A percentile compares a stretch with the other conserved stretches of the same genome.
These are phyloP conservation scores for Daphne laureola DNA, from an alignment of 441 rosid species.

Conservation along the genomic window DNA sequence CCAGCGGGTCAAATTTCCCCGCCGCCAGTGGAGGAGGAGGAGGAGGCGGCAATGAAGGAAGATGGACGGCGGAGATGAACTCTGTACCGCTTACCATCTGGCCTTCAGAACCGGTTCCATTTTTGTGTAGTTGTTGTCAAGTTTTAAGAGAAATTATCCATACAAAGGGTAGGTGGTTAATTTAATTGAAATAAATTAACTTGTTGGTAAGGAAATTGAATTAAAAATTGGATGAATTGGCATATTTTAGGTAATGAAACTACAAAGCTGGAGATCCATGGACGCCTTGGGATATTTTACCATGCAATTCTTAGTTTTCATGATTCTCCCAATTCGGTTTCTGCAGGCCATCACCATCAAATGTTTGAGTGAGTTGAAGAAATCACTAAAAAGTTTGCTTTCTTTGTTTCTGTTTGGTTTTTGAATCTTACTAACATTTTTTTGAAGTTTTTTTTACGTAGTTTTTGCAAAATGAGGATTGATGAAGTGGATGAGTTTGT, in stretches of 20 bases:
- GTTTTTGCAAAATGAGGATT: slow-evolving; percentile 30
- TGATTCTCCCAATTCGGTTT: neutral
- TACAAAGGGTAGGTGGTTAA: slow-evolving; percentile 40
- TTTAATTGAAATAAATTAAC: neutral
- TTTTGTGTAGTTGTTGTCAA: slow-evolving; percentile 45
- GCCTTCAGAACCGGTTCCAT: slow-evolving; percentile 20
- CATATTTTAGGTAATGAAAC: slow-evolving; percentile 19
- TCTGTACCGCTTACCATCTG: slow-evolving; percentile 15
- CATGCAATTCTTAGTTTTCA: slow-evolving; percentile 46
- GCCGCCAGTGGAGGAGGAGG: slow-evolving; percentile 3
- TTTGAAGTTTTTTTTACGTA: slow-evolving; percentile 7
- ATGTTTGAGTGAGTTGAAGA: slow-evolving; percentile 34
- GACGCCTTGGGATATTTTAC: slow-evolving; percentile 42
- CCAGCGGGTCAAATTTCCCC: slow-evolving; percentile 14
- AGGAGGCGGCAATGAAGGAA: slow-evolving; percentile 5
- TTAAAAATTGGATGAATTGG: no score
- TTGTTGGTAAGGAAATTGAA: no score
- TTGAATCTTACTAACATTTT: no score
- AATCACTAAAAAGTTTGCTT: neutral
- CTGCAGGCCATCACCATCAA: slow-evolving; percentile 10
- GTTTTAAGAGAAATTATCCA: slow-evolving; percentile 53
- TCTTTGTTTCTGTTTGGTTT: neutral
- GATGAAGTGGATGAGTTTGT: slow-evolving; percentile 43
- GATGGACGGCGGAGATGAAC: slow-evolving; percentile 8
- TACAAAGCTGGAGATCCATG: slow-evolving; percentile 52